Base-by-base conservation (phyloP, 257 asterid genomes). In the Anisodus acutangulus region DNA sequence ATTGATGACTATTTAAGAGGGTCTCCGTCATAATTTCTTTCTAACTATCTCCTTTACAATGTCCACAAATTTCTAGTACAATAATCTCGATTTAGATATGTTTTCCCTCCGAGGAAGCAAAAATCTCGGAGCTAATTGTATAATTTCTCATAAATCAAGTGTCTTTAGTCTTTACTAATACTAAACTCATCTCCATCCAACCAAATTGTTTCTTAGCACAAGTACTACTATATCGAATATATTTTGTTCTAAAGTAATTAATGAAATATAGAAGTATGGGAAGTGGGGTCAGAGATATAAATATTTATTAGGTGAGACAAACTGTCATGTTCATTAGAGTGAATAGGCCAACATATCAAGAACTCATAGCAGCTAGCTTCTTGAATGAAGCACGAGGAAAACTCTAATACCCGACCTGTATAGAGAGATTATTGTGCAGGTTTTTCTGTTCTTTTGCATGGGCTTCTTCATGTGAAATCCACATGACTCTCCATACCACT, bases 401-500 rank as follows among this genome's bases (percentile, higher is more conserved):
- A 80, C 58, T 72, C 83, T 26, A 53, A 57, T 83, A 41, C 79
- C 31, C 79, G 57, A 82, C 53, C 68, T 58, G 51, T 6, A 68
- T 39, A 15, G 53, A 22, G 9, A 45, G 41, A 49, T 76, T 26
- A 72, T 55, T 51, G 17, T 84, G 89, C 92, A 87, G 90, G 87
- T 88, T 87, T 86, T 88, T 87, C 82, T 87, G 89, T 87, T 88
- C 80, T 51, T 81, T 60, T 58, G 66, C 87, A 85, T 87, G 84
- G 89, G 88, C 88, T 37, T 19, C 49, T 63, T 88, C 88, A 88
- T 83, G 89, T 90, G 91, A 84, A 83, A 71, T 88, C 85, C 93
- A 90, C 91, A 84, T 88, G 93, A 86, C 82, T 49, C 78, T 22
- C 90, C 88, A 88, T 86, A 79, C 89, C 87, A 17, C 62, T 67